Evolutionary conservation across 2,329 filamentous ascomycete species (phyloP).

Genomic region (Hirsutella rhossiliensis): DNA sequence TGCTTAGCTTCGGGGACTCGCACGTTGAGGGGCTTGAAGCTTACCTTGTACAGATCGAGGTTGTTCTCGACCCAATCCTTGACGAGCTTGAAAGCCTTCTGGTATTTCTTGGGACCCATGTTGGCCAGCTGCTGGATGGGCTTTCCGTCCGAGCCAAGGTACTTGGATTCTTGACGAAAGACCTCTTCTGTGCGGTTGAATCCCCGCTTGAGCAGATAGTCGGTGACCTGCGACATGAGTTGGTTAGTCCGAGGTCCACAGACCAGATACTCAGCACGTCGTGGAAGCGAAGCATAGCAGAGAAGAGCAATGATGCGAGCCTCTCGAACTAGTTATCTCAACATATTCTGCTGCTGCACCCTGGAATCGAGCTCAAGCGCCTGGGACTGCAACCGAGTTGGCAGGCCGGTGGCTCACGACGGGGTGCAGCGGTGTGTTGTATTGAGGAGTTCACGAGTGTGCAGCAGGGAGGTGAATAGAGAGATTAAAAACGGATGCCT

Average conservation of each 20-base stretch:
- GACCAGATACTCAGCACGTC: too few species aligned
- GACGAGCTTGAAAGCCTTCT: conserved; percentile 60
- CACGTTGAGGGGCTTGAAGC: conserved; percentile 3
- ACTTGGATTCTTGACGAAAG: conserved; percentile 79
- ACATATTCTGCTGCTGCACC: too few species aligned
- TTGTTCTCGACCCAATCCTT: conserved; percentile 82
- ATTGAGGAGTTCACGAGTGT: too few species aligned
- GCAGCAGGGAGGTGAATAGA: too few species aligned
- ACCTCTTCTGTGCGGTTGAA: conserved; percentile 89
- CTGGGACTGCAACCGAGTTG: too few species aligned
- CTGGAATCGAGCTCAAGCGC: too few species aligned
- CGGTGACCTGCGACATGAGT: conserved; percentile 51
- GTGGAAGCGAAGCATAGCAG: too few species aligned
- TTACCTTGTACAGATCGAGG: conserved; percentile 84
- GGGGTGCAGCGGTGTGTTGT: too few species aligned
- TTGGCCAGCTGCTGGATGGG: conserved; percentile 61
- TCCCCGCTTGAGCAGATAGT: conserved; percentile 91
- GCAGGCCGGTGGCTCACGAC: too few species aligned
- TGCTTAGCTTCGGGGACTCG: background rate
- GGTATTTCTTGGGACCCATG: conserved; percentile 63
- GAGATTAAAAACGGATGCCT: too few species aligned
- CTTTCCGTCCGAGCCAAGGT: conserved; percentile 69
- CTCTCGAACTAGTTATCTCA: too few species aligned
- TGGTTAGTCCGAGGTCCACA: background rate
- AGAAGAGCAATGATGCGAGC: too few species aligned